Base-by-base conservation (phyloP, 257 asterid species). In the Leptodermis oblonga region DNA sequence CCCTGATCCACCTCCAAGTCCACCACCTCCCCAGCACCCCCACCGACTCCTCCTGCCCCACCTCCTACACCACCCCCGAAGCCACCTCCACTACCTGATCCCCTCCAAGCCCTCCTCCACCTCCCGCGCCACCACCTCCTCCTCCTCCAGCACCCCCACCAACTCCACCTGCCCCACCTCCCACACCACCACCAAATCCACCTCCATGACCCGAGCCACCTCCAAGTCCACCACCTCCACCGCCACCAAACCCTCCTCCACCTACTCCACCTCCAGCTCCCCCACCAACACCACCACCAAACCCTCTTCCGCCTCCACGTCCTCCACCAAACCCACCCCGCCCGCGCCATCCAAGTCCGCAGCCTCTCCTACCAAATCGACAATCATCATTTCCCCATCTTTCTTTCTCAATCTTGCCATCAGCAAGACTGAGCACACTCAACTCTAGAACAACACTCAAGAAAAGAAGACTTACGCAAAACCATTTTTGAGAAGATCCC, bases 121-220 rank as follows among this genome's bases (percentile, higher is more conserved):
- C 81, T 6, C 73, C 42, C 4, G 8, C 6, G 4, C 42, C 76
- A 0, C 81, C 74, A 30, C 69, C 62, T 4, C 74, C 74, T 7
- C 42, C 58, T n/a, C n/a, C n/a, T 12, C 76, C 76, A 53, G 65
- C 76, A 26, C 76, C 76, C 0, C 62, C 53, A 4, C 75, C 75
- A 33, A 67, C 58, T 9, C 71, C 76, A 5, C 66, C 65, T 52
- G 56, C 72, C 0, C 72, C 77, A 5, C 77, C 77, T 54, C 72
- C 77, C 41, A 37, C 43, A 25, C 69, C 75, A 2, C 65, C 65
- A 23, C 76, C 76, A 3, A 53, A 20, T 10, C 59, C 59, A 6
- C 59, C 59, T 53, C 59, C 72, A 4, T n/a, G n/a, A n/a, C n/a
- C n/a, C n/a, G n/a, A n/a, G n/a, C n/a, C n/a, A n/a, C n/a, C n/a